Base-by-base conservation (phyloP, 176 grass and related monocot species). In the Melocanna baccifera region DNA sequence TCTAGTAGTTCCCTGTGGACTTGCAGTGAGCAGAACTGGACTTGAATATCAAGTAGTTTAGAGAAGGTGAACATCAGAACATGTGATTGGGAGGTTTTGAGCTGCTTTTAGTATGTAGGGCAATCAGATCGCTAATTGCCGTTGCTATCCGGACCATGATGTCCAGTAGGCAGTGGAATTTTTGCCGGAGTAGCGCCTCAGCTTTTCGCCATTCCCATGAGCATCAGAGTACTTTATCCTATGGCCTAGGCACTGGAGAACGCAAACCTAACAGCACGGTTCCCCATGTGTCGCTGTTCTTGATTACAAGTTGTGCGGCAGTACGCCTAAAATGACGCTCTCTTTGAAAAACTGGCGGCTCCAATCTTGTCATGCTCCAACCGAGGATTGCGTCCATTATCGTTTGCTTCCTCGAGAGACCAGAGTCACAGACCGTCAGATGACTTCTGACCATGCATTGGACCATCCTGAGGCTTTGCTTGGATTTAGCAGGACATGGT, bases 171-270 rank as follows among this genome's bases (percentile, higher is more conserved):
- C 80, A 51, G 50, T 84, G 4, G 68, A 87, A 37, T 69, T 73
- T 58, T 36, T 86, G 14, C 81, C 42, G 23, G 16, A 8, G 2
- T 45, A 42, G 68, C 5, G 15, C 5, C 29, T 58, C 39, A 28
- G 20, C 36, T 50, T 90, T 86, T 51, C 18, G 78, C 80, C 75
- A 29, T 91, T 61, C 85, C 85, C 41, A 45, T 40, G 61, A 36
- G 16, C 18, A 18, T 9, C 9, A 23, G n/a, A 4, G 3, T 15
- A 51, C 4, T 42, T 5, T 15, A 75, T 52, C 77, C 48, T 66
- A 51, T 36, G 51, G 25, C 84, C 84, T 90, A 45, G 85, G 68
- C 75, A 84, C 26, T 0, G n/a, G 68, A 69, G 85, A 87, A 90
- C 84, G 84, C 67, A 10, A 50, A 19, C 78, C 34, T 1, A 16